phyloP scores from a whole-genome alignment of 108 stramenopile species.

The Pseudonitzschia multiseries region DNA sequence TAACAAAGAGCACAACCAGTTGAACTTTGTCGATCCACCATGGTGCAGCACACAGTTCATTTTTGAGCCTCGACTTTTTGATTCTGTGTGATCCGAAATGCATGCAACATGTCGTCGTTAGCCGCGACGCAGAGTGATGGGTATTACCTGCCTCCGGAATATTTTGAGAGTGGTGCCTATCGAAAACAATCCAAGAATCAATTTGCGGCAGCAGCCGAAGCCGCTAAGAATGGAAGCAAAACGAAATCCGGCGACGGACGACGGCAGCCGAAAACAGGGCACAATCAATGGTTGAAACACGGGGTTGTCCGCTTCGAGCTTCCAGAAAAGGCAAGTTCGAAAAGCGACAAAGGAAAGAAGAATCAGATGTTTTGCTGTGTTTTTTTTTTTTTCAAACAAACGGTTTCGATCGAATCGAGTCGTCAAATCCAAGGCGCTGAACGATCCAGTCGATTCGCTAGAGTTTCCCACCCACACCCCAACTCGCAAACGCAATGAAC shows the following conservation, averaged over 20 bases:
- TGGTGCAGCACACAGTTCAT: background rate
- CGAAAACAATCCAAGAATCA: constrained; percentile 65
- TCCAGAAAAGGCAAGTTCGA: constrained; percentile 39
- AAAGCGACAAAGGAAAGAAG: background rate
- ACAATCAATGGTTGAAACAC: constrained; percentile 86
- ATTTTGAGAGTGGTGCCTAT: constrained; percentile 71
- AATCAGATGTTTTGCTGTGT: background rate
- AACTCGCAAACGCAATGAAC: constrained; percentile 7
- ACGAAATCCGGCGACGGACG: background rate
- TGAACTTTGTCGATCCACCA: background rate
- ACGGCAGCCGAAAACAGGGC: constrained; percentile 6
- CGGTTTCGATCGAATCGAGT: no score
- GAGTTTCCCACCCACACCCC: no score
- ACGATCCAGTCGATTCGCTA: no score
- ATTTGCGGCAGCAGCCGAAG: constrained; percentile 56
- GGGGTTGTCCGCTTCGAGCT: constrained; percentile 94
- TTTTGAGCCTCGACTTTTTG: background rate
- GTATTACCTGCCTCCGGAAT: constrained; percentile 83
- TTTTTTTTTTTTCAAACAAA: no score
- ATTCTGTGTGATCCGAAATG: background rate
- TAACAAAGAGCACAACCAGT: no score
- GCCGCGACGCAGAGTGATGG: constrained; percentile 93
- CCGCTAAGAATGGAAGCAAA: background rate
- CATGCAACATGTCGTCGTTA: constrained; percentile 57
- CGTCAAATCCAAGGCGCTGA: no score